Conservation (phyloP, 1,139 yeast species). For the Candida mesenterica region DNA sequence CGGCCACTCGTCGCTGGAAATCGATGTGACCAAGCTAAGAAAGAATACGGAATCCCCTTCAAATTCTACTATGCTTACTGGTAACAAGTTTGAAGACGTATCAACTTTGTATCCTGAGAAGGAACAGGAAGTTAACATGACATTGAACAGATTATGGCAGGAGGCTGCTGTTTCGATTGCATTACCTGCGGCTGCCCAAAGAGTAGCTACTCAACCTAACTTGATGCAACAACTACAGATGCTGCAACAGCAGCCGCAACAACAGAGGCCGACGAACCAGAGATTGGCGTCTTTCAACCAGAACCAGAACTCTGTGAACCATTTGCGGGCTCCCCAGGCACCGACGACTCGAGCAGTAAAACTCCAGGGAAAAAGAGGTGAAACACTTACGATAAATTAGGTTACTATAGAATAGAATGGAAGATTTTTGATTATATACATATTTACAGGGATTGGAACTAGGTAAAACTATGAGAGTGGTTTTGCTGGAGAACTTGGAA, state of each 20-base stretch:
- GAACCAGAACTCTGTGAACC: constrained; percentile 13
- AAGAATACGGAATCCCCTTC: constrained; percentile 6
- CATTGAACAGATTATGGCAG: constrained; percentile 40
- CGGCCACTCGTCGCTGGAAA: constrained; percentile 12
- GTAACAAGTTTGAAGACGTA: constrained; percentile 37
- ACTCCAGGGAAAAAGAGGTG: constrained; percentile 20
- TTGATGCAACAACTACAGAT: constrained; percentile 7
- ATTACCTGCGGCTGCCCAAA: constrained; percentile 1
- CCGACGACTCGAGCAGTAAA: constrained; percentile 43
- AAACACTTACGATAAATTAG: background rate
- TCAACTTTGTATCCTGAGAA: constrained; percentile 32
- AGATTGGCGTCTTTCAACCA: constrained; percentile 27
- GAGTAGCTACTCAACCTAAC: constrained; percentile 1
- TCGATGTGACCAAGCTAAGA: constrained; percentile 23
- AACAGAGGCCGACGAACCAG: constrained; percentile 26
- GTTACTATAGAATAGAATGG: background rate
- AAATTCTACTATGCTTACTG: constrained; percentile 7
- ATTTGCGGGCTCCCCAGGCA: constrained; percentile 23
- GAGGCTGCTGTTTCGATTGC: constrained; percentile 28
- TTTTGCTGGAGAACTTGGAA: too few species aligned
- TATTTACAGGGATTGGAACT: too few species aligned
- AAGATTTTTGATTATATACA: too few species aligned
- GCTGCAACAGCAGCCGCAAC: constrained; percentile 10
- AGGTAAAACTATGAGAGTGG: too few species aligned
- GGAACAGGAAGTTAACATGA: constrained; percentile 28